Conservation (phyloP, 192 early-diverging fungal species). For the Powellomyces hirtus region DNA sequence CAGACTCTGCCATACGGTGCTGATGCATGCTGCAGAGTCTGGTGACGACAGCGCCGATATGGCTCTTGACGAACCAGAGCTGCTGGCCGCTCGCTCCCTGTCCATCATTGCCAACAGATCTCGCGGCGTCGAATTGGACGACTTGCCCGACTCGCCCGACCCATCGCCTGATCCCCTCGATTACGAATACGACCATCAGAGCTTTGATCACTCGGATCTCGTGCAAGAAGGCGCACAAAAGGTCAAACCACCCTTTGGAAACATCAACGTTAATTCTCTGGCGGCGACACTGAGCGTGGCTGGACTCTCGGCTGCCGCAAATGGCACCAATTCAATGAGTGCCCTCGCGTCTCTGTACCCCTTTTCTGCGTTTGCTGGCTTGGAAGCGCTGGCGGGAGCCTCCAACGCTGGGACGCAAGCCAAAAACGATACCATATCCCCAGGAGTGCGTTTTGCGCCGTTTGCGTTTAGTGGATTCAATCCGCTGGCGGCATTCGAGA, state of each 20-base stretch:
- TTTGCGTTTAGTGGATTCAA: not conserved
- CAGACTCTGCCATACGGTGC: slow-evolving; percentile 26
- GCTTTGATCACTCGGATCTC: slow-evolving; percentile 22
- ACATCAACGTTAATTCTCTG: not conserved
- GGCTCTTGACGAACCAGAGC: slow-evolving; percentile 1
- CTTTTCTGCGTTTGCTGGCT: not conserved
- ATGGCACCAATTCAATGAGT: not conserved
- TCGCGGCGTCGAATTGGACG: slow-evolving; percentile 4
- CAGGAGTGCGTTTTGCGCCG: not conserved
- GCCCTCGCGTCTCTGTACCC: not conserved
- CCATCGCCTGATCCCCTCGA: not conserved
- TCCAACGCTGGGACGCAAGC: too few species aligned
- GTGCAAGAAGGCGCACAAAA: slow-evolving; percentile 8
- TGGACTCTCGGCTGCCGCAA: not conserved
- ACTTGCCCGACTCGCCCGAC: not conserved
- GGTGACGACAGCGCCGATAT: not conserved
- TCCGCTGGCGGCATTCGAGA: not conserved
- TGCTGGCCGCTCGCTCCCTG: slow-evolving; percentile 12
- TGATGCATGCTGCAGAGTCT: slow-evolving; percentile 7
- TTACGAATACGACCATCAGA: slow-evolving; percentile 28
- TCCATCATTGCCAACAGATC: slow-evolving; percentile 19
- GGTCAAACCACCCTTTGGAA: not conserved
- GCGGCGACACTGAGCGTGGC: not conserved
- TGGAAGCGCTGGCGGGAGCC: not conserved
- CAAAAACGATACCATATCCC: too few species aligned